Evolutionary conservation across 164 flowering plant genomes (phyloP), one percentile per base, ranked within the genome.

Genomic region (Euptelea pleiosperma): DNA sequence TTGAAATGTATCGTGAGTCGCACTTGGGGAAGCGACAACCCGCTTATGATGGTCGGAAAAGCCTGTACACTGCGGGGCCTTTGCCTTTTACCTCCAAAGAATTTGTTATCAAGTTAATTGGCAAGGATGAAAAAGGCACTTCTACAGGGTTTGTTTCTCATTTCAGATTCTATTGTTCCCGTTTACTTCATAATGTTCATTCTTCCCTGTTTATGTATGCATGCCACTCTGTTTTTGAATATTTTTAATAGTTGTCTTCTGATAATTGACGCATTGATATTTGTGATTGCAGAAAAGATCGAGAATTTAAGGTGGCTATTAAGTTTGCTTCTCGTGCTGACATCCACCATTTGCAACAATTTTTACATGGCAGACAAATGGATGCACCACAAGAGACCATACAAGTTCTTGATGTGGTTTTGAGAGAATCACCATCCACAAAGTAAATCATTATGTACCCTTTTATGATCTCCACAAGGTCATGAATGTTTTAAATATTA

Each of bases 21-120:
- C 79, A 77, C n/a, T 42, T 86, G 67, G 84, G 81, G 0, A 53
- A 39, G 0, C 30, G 68, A 3, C 44, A 1, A 6, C 86, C 86
- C 0, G 95, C 81, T 0, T 93, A 79, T 68, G 98, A 93, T 75
- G 96, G 99, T 0, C 57, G 75, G 28, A 88, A 86, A 41, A 76
- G 83, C 26, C 52, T 82, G 0, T 88, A 75, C 41, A 79, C 88
- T 0, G 91, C 92, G 0, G 86, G 85, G 0, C 56, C 77, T 2
- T 58, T 89, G 42, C 89, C 90, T 0, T 91, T 91, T 55, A 16
- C 10, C 0, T 70, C 81, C 0, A 86, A 82, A 48, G 89, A 87
- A 0, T 90, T 88, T 57, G 55, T 52, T 0, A 64, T 86, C 8
- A 70, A 62, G 35, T 58, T 87, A 16, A 51, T 10, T 6, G 77